These are phyloP conservation scores for Claviceps sp. DNA, from an alignment of 2,329 filamentous ascomycete species.

Conservation along the genomic window DNA sequence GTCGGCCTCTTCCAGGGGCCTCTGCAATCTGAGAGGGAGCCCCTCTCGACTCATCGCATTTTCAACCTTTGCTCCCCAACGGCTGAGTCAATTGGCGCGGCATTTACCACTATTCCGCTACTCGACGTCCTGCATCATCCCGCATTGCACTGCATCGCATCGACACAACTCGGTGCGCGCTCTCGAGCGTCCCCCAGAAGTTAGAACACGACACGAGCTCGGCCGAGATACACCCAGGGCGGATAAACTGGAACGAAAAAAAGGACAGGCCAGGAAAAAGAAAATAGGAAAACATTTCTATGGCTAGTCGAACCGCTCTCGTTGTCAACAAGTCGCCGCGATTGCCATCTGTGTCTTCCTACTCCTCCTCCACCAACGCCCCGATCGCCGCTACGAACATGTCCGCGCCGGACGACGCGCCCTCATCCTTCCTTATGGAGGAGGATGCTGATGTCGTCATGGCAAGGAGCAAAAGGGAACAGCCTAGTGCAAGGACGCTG, in stretches of 20 bases:
- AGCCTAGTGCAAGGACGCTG: conserved; percentile 8
- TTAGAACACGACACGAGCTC: neutral
- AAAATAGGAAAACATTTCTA: neutral
- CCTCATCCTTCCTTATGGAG: conserved; percentile 3
- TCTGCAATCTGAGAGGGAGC: too few species aligned
- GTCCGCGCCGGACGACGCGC: neutral
- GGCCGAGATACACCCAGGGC: too few species aligned
- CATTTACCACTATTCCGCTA: too few species aligned
- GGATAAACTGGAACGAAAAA: neutral
- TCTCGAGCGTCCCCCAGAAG: neutral
- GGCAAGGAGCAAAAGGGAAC: conserved; percentile 7
- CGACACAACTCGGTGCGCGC: neutral
- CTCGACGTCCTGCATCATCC: too few species aligned
- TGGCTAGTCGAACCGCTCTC: neutral
- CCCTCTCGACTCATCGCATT: neutral
- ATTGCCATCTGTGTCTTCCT: neutral
- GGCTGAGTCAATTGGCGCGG: too few species aligned
- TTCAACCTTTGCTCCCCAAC: too few species aligned
- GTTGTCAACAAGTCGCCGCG: neutral
- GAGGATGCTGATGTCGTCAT: conserved; percentile 13
- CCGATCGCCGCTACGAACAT: neutral
- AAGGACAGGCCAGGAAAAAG: neutral
- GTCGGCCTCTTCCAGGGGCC: too few species aligned
- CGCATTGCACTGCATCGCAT: neutral
- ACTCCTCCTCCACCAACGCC: neutral